Conservation (phyloP, 2,329 filamentous ascomycete genomes). For the Fusarium piperis region DNA sequence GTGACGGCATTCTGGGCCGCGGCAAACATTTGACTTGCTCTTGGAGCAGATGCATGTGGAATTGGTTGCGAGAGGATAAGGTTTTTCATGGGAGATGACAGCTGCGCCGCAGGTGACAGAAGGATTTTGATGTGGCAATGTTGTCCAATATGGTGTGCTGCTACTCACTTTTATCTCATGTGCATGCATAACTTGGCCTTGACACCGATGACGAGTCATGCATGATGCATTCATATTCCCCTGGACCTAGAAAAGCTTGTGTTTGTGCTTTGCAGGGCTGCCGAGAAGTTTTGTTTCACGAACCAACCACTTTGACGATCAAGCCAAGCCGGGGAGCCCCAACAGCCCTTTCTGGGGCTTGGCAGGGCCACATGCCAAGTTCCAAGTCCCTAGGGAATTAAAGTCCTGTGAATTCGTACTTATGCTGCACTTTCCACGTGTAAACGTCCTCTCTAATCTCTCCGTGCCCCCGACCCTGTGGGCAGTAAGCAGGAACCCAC, state of each 20-base stretch:
- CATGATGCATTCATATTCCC: background rate
- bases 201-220: background rate
- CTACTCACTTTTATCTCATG: background rate
- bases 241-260: background rate
- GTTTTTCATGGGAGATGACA: background rate
- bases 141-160: background rate
- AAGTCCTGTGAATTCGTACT: background rate
- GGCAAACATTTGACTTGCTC: slow-evolving; percentile 13
- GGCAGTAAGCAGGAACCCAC: background rate
- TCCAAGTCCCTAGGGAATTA: background rate
- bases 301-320: background rate
- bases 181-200: background rate
- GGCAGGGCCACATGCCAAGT: background rate
- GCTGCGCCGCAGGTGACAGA: background rate
- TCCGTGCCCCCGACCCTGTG: background rate
- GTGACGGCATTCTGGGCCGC: slow-evolving; percentile 28
- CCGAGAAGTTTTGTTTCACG: background rate
- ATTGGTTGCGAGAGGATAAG: background rate
- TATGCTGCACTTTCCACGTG: background rate
- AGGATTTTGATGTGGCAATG: background rate
- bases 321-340: background rate
- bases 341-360: background rate
- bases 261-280: background rate
- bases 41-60: slow-evolving; percentile 19
- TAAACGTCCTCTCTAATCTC: background rate